Percentiles rank a stretch among this genome's conserved stretches.
Conservation (phyloP, 2,329 filamentous ascomycete species). For the Cordyceps pruinosa region DNA sequence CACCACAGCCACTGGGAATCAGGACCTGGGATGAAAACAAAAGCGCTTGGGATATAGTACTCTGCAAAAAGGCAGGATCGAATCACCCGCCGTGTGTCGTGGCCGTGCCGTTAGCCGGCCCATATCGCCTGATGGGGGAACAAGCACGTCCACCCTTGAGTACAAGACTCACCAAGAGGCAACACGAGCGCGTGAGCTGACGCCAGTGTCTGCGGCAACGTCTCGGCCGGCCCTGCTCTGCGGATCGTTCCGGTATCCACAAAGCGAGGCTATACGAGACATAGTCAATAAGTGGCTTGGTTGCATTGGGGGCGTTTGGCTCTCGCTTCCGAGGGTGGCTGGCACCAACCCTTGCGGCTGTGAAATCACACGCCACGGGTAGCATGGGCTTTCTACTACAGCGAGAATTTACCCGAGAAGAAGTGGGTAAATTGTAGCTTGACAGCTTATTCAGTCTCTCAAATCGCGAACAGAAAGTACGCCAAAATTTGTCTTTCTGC, state of each 20-base stretch:
- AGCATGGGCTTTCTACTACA: background rate
- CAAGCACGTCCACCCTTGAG: background rate
- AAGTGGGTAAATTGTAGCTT: background rate
- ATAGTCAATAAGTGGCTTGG: background rate
- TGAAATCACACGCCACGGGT: constrained; percentile 2
- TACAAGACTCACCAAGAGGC: background rate
- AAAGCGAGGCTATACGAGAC: background rate
- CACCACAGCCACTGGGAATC: constrained; percentile 3
- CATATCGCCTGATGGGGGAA: background rate
- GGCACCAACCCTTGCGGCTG: background rate
- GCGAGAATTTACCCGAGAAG: background rate
- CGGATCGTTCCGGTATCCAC: constrained; percentile 1
- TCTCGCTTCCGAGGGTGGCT: background rate
- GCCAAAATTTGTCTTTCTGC: too few relatives aligned
- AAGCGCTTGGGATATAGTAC: background rate
- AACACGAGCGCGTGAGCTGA: too few relatives aligned
- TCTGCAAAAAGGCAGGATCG: background rate
- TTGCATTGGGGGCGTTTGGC: background rate
- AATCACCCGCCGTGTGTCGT: background rate
- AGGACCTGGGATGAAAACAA: background rate
- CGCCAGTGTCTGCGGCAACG: background rate
- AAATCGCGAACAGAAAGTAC: too few relatives aligned
- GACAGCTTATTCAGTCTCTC: background rate
- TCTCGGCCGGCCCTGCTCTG: background rate
- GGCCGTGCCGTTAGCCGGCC: background rate